Base-by-base conservation (phyloP, 441 rosid genomes). In the Codiaeum variegatum region DNA sequence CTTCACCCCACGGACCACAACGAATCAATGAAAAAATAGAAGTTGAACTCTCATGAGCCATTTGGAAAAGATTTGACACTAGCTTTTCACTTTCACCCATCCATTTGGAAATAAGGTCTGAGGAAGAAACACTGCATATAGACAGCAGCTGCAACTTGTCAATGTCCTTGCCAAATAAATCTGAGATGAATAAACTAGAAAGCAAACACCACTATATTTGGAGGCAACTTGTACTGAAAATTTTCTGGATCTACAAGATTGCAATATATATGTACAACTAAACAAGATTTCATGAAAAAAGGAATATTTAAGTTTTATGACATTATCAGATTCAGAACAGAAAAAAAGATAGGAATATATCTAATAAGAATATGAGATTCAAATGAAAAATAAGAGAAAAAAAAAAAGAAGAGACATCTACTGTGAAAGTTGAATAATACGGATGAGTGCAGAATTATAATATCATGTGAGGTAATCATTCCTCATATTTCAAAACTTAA, bases 21-120 rank as follows among this genome's bases (percentile, higher is more conserved):
- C 71, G 98, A 91, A 87, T 93, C 97, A 63, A 93, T 62, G 76
- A 93, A 93, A 61, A 93, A 72, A 93, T 93, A 24, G 97, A 90
- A 4, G 98, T 97, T 69, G 96, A 88, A 88, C 88, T 88, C 70
- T 91, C 97, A 62, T 92, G 91, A 72, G 98, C 96, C 97, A 91
- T 89, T 77, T 85, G 85, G 61, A 93, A 93, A 77, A 93, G 97
- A 85, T 89, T 93, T 65, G 98, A 88, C 62, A 93, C 98, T 49
- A 91, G 86, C 91, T 93, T 93, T 77, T 93, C 98, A 82, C 98
- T 93, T 80, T 91, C 98, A 73, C 97, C 98, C 98, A 93, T 93
- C 98, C 98, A 91, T 81, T 93, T 93, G 56, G 98, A 93, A 67
- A 93, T 94, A 71, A 93, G 91, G 84, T 93, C 98, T 31, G 98